Evolutionary conservation across 495 filamentous ascomycete species (phyloP).

Genomic region (Penicillium lividum): DNA sequence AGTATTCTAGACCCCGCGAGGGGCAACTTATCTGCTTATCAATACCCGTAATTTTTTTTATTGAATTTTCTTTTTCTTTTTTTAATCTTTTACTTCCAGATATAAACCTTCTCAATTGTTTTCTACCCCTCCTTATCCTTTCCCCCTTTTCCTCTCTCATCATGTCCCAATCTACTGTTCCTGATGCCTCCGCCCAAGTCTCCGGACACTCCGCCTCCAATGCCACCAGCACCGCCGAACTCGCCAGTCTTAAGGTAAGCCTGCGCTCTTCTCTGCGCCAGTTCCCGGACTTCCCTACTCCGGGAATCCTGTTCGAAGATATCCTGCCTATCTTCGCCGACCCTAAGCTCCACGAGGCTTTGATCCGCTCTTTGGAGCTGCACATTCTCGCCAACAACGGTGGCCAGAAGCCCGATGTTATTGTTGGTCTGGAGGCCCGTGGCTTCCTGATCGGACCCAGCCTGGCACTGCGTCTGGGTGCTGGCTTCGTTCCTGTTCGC

Average conservation of each 20-base stretch:
- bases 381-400: slow-evolving; percentile 61
- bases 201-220: slow-evolving; percentile 49
- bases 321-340: slow-evolving; percentile 95
- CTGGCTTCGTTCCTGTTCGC: slow-evolving; percentile 90
- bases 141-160: slow-evolving; percentile 40
- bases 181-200: slow-evolving; percentile 51
- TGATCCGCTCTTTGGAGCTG: slow-evolving; percentile 85
- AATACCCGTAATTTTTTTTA: slow-evolving; percentile 28
- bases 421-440: slow-evolving; percentile 90
- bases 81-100: slow-evolving; percentile 26
- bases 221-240: slow-evolving; percentile 79
- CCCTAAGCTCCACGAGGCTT: slow-evolving; percentile 67
- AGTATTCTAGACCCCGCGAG: slow-evolving; percentile 5
- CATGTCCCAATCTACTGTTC: slow-evolving; percentile 59
- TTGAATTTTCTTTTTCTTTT: slow-evolving; percentile 13
- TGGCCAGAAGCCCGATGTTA: slow-evolving; percentile 73
- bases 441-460: slow-evolving; percentile 95
- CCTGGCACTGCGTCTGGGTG: slow-evolving; percentile 79
- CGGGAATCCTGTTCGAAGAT: slow-evolving; percentile 96
- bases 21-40: slow-evolving; percentile 31
- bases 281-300: slow-evolving; percentile 91
- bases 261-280: slow-evolving; percentile 64
- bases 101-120: slow-evolving; percentile 26
- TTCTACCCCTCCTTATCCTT: slow-evolving; percentile 33
- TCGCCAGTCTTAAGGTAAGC: slow-evolving; percentile 89